Base-by-base conservation (phyloP, 2,329 filamentous ascomycete genomes). In the Aspergillus flavus region DNA sequence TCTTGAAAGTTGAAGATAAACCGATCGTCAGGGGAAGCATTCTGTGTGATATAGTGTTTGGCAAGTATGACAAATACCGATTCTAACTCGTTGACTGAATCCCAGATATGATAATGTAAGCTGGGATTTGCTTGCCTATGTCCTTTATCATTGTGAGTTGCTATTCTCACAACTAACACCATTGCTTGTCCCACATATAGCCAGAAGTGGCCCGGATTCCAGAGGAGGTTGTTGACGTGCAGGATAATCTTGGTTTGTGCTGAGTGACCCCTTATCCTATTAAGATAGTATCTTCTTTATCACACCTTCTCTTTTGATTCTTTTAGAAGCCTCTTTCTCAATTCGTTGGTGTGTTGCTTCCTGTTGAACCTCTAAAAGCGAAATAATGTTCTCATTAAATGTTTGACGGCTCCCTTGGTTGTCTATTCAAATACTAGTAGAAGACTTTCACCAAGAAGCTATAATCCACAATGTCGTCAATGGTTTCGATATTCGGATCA, bases 21-120 rank as follows among this genome's bases (percentile, higher is more conserved):
- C 26, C 61, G 61, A 6, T 26, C 30, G 2, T 32, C 6, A 26
- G 4, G 10, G 9, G 23, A 41, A 14, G n/a, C 19, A 12, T 21
- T 7, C 43, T 23, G n/a, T 3, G 36, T 16, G 3, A 28, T n/a
- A 19, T 54, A 19, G 14, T 45, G 23, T 10, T 12, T 55, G 23
- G 53, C 58, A 7, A 67, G 59, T 11, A 32, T 67, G 12, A 65
- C 61, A 53, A 65, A 65, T 3, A 53, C 34, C n/a, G 65, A 65
- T n/a, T 65, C 28, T 6, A 62, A 62, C n/a, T 65, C 52, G 4
- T 45, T 39, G 11, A 14, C 36, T 6, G 63, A 61, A n/a, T 60
- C 46, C 63, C 63, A 65, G 11, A 62, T 41, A n/a, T 62, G 34
- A 39, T 67, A 63, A 41, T 67, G 59, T 19, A 65, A 48, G 26